These are phyloP conservation scores for Ceratocystis cacaofunesta DNA, from an alignment of 2,329 filamentous ascomycete species.

Conservation along the genomic window DNA sequence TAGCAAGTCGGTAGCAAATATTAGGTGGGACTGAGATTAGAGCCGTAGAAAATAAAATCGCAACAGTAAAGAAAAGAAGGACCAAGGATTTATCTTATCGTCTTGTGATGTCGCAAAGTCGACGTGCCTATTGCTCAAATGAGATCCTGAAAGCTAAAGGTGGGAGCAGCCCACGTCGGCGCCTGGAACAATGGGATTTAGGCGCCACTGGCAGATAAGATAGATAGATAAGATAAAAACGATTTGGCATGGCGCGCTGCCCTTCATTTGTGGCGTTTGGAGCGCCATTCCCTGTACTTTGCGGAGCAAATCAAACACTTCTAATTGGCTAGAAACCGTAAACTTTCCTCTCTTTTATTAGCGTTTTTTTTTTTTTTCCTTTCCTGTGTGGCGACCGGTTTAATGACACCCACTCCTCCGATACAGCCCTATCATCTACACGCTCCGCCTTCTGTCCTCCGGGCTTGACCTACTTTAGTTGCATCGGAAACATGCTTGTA, in stretches of 20 bases:
- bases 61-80: neutral
- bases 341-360: neutral
- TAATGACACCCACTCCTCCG: neutral
- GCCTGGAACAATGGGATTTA: neutral
- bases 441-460: neutral
- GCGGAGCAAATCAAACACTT: constrained; percentile 10
- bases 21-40: neutral
- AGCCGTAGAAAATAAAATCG: no score
- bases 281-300: neutral
- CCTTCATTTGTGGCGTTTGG: neutral
- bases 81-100: neutral
- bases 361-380: neutral
- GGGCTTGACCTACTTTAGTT: neutral
- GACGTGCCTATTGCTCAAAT: neutral
- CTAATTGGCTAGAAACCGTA: constrained; percentile 7
- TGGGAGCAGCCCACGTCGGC: neutral
- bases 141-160: neutral
- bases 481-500: neutral
- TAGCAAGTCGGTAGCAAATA: neutral
- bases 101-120: neutral
- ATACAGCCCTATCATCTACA: neutral
- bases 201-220: neutral
- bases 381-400: neutral
- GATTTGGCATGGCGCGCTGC: neutral
- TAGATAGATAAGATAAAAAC: neutral